phyloP scores from a whole-genome alignment of 73 alveolate species.

The Paramecium sonneborni region DNA sequence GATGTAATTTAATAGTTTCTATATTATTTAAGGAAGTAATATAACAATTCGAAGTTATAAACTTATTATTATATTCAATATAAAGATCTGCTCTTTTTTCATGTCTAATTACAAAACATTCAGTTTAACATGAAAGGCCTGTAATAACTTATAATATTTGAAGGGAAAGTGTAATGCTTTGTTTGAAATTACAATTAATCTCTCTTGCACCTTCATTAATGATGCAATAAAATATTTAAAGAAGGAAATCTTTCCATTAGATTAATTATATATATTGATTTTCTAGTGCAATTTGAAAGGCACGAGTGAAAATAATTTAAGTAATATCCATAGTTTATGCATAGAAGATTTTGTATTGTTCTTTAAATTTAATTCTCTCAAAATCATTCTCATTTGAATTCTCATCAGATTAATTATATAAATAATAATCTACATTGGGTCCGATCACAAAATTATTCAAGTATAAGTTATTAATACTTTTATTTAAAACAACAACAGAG shows the following conservation, averaged over 20 bases:
- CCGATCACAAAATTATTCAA: background rate
- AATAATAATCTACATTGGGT: background rate
- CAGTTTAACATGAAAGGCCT: background rate
- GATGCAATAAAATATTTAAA: background rate
- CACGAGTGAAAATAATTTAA: background rate
- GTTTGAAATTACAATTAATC: background rate
- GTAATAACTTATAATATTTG: background rate
- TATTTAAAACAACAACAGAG: background rate
- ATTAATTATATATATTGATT: background rate
- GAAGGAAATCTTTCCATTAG: background rate
- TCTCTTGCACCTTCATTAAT: background rate
- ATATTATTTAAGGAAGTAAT: background rate
- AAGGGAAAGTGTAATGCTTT: background rate
- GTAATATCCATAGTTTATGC: background rate
- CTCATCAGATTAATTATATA: background rate
- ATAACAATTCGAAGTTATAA: background rate
- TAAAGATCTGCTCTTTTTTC: background rate
- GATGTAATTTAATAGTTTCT: background rate
- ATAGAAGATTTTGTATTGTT: background rate
- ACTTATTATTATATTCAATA: background rate
- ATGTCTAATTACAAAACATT: background rate
- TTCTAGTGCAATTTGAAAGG: background rate
- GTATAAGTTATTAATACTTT: background rate
- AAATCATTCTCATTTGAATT: background rate
- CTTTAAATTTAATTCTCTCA: background rate